Conservation (phyloP, 345 rosid genomes). For the Eucalyptus regnans region DNA sequence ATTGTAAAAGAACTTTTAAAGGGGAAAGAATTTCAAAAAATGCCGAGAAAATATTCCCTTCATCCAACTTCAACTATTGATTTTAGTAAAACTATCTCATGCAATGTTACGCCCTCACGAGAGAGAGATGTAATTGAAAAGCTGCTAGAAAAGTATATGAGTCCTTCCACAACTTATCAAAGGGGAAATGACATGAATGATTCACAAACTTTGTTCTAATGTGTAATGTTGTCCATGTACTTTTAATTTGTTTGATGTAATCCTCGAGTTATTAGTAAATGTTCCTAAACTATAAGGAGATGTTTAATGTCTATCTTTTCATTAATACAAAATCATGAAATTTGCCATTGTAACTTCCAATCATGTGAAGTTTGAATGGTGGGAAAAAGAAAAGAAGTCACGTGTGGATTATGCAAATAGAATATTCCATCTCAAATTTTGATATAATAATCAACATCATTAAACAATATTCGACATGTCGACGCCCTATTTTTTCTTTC, state of each 20-base stretch:
- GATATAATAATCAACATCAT: no score
- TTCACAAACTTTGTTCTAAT: fast-evolving
- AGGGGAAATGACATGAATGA: no score
- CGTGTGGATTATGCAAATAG: no score
- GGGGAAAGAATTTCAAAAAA: not conserved
- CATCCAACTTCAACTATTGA: not conserved
- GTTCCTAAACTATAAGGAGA: no score
- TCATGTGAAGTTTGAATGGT: not conserved
- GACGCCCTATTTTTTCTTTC: not conserved
- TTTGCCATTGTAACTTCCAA: not conserved
- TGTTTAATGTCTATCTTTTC: not conserved
- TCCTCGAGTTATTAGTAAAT: not conserved
- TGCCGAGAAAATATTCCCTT: not conserved
- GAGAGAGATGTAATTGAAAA: not conserved
- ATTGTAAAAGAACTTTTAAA: not conserved
- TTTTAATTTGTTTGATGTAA: no score
- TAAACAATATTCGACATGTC: no score
- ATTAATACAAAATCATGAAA: no score
- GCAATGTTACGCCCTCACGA: not conserved
- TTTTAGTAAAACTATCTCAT: not conserved
- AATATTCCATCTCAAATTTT: not conserved
- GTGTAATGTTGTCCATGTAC: no score
- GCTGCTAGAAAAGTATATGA: not conserved
- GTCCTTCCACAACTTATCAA: not conserved
- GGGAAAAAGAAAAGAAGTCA: no score